Percentiles rank a stretch among this genome's conserved stretches.
Conservation (phyloP, 306 rosid species). For the Aeschynomene evenia region DNA sequence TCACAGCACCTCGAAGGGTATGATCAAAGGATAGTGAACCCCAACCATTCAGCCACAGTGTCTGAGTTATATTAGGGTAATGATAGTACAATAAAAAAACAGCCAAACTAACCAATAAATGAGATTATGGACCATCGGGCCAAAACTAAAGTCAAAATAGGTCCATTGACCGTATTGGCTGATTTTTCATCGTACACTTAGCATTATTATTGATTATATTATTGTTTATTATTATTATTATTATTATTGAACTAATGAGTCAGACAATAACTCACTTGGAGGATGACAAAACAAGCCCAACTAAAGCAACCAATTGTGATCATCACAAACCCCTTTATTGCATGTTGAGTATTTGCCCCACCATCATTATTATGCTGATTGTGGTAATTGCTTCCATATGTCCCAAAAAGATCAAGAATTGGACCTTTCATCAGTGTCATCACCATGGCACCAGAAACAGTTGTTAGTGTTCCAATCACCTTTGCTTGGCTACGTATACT, state of each 20-base stretch:
- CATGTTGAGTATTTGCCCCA: slow-evolving; percentile 40
- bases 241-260: background rate
- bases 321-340: slow-evolving; percentile 67
- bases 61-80: no score
- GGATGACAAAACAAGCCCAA: slow-evolving; percentile 76
- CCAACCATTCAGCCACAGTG: no score
- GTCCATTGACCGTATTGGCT: no score
- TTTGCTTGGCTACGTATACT: slow-evolving; percentile 72
- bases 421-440: slow-evolving; percentile 90
- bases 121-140: no score
- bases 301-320: slow-evolving; percentile 70
- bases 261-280: slow-evolving; percentile 55
- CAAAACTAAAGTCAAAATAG: no score
- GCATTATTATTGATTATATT: no score
- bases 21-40: no score
- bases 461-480: slow-evolving; percentile 72
- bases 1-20: no score
- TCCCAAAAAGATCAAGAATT: slow-evolving; percentile 45
- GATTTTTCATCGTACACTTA: no score
- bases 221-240: background rate
- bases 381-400: slow-evolving; percentile 21
- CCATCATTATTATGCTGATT: slow-evolving; percentile 31
- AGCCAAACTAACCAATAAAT: no score
- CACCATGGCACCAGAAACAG: slow-evolving; percentile 84
- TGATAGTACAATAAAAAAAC: no score